Percentiles rank a stretch among this genome's conserved stretches.
Conservation (phyloP, 331 rosid species). For the Erythrophleum ivorense region DNA sequence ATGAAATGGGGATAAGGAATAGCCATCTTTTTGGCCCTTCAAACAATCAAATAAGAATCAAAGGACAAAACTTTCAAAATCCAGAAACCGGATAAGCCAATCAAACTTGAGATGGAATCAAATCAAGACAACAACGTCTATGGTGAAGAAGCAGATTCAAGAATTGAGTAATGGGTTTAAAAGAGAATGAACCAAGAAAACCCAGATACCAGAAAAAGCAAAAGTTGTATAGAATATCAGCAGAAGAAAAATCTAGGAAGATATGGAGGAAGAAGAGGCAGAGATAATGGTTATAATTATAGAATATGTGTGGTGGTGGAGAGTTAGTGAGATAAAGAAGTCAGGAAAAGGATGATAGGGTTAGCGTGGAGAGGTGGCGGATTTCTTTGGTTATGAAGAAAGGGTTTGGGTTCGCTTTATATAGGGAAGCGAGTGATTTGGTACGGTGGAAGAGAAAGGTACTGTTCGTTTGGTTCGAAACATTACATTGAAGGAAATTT, state of each 20-base stretch:
- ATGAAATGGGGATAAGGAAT: constrained; percentile 52
- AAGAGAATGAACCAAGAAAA: not conserved
- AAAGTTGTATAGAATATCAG: not conserved
- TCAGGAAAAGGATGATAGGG: not conserved
- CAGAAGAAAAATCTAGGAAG: not conserved
- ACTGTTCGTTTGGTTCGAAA: not conserved
- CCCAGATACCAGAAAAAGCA: not conserved
- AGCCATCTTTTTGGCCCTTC: constrained; percentile 38
- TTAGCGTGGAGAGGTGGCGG: not conserved
- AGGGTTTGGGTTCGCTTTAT: not conserved
- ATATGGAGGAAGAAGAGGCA: not conserved
- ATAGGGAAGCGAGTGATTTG: not conserved
- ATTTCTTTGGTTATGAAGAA: not conserved
- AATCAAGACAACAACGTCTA: constrained; percentile 5
- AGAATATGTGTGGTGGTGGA: constrained; percentile 36
- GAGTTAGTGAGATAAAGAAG: not conserved
- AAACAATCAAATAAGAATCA: not conserved
- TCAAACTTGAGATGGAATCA: not conserved
- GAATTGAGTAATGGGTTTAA: not conserved
- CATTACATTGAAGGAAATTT: not conserved
- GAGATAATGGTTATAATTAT: not conserved
- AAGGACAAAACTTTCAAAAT: not conserved
- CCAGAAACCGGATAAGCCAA: not conserved
- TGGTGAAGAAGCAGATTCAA: not conserved
- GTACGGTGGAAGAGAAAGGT: not conserved